phyloP scores from a whole-genome alignment of 2,329 filamentous ascomycete species.

The Pseudogymnoascus sp. region DNA sequence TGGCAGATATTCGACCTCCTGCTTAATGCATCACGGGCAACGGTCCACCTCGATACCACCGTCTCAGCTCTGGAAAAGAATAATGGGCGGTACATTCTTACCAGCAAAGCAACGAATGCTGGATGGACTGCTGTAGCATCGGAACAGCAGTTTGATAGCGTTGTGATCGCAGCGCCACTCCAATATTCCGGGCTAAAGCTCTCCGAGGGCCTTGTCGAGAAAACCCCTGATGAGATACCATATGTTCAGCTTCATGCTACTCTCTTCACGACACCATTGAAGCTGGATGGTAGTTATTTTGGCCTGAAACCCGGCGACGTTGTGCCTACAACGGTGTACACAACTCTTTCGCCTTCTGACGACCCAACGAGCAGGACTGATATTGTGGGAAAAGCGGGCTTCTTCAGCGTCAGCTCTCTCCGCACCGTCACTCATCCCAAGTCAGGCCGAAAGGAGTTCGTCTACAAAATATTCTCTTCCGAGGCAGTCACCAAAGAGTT shows the following conservation, averaged over 20 bases:
- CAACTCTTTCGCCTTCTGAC: slow-evolving; percentile 53
- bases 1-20: slow-evolving; percentile 91
- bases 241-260: slow-evolving; percentile 87
- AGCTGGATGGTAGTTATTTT: slow-evolving; percentile 68
- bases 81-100: slow-evolving; percentile 43
- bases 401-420: slow-evolving; percentile 80
- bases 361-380: slow-evolving; percentile 36
- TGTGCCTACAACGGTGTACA: slow-evolving; percentile 71
- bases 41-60: slow-evolving; percentile 57
- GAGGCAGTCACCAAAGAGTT: slow-evolving; percentile 45
- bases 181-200: slow-evolving; percentile 68
- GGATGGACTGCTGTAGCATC: not conserved
- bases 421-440: slow-evolving; percentile 54
- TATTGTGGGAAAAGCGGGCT: slow-evolving; percentile 65
- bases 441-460: slow-evolving; percentile 45
- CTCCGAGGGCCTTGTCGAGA: slow-evolving; percentile 60
- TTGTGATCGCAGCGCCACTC: slow-evolving; percentile 76
- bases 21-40: slow-evolving; percentile 57
- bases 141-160: slow-evolving; percentile 56
- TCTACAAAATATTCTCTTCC: slow-evolving; percentile 62
- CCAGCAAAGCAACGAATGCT: slow-evolving; percentile 19
- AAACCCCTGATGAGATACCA: slow-evolving; percentile 67
- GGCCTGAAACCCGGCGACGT: slow-evolving; percentile 48
- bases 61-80: slow-evolving; percentile 54
- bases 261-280: slow-evolving; percentile 70